Conservation (phyloP, 2,329 filamentous ascomycete genomes). For the Chaetomiaceae sp. region DNA sequence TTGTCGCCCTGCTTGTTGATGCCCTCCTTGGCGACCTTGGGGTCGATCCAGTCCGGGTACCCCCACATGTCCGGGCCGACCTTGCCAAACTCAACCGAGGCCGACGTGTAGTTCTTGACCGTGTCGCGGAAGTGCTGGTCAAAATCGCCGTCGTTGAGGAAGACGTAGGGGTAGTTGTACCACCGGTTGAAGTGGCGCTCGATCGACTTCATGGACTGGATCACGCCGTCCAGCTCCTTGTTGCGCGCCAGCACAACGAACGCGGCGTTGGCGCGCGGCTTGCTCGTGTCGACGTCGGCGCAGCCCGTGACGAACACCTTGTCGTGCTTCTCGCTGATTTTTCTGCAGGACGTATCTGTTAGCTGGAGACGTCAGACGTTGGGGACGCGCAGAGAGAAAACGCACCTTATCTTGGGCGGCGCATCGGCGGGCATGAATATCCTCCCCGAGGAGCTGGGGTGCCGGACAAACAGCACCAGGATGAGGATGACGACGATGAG, state of each 20-base stretch:
- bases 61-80: conserved; percentile 92
- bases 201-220: conserved; percentile 96
- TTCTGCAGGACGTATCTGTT: conserved; percentile 48
- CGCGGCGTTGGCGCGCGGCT: conserved; percentile 84
- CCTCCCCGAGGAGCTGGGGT: conserved; percentile 75
- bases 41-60: conserved; percentile 93
- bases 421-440: conserved; percentile 85
- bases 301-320: conserved; percentile 94
- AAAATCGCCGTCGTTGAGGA: conserved; percentile 96
- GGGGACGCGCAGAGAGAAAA: conserved; percentile 10
- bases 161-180: conserved; percentile 98
- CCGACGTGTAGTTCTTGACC: conserved; percentile 85
- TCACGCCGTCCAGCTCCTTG: conserved; percentile 91
- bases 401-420: conserved; percentile 84
- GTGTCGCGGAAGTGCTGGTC: conserved; percentile 89
- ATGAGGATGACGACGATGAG: conserved; percentile 88
- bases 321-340: conserved; percentile 96
- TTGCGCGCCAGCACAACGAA: conserved; percentile 95
- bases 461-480: conserved; percentile 80
- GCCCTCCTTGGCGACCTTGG: conserved; percentile 89
- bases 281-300: conserved; percentile 70
- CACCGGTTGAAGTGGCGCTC: conserved; percentile 98
- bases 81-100: conserved; percentile 85
- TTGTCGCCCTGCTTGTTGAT: conserved; percentile 95
- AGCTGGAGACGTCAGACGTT: background rate